These are phyloP conservation scores for Lachancea dasiensis DNA, from an alignment of 805 yeast species.

Conservation along the genomic window DNA sequence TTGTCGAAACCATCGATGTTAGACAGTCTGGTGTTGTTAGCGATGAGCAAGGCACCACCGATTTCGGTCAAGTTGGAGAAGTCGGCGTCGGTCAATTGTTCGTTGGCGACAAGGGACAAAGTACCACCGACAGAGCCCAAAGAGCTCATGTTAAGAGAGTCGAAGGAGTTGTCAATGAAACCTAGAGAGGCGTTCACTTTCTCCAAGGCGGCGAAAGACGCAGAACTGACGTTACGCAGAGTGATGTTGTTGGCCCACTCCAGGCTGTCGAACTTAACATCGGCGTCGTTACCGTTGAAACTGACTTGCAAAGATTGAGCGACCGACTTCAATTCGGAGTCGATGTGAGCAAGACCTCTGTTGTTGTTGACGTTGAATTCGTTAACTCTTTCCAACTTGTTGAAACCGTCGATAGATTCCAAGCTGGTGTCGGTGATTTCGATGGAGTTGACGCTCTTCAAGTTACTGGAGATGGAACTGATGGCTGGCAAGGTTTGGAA, in stretches of 20 bases:
- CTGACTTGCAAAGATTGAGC: conserved; percentile 72
- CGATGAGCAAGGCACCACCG: conserved; percentile 91
- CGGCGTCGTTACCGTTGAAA: conserved; percentile 75
- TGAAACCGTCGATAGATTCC: conserved; percentile 60
- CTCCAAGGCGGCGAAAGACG: conserved; percentile 63
- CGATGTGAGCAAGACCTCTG: conserved; percentile 61
- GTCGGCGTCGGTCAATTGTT: conserved; percentile 59
- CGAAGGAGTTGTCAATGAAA: conserved; percentile 65
- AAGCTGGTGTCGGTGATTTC: conserved; percentile 69
- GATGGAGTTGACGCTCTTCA: conserved; percentile 67
- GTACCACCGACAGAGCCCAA: conserved; percentile 73
- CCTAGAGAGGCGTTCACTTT: conserved; percentile 77
- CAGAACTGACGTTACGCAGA: conserved; percentile 71
- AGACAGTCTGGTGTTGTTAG: conserved; percentile 72
- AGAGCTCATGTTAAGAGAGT: conserved; percentile 46
- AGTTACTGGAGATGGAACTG: conserved; percentile 57
- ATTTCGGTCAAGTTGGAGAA: conserved; percentile 64
- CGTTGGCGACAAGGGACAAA: conserved; percentile 68
- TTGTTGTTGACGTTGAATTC: conserved; percentile 89
- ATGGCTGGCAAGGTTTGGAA: conserved; percentile 87
- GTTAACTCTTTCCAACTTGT: conserved; percentile 38
- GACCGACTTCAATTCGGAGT: conserved; percentile 68
- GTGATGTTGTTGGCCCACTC: conserved; percentile 83
- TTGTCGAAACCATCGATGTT: conserved; percentile 67
- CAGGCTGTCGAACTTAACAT: conserved; percentile 62